Evolutionary conservation across 768 basidiomycete genomes (phyloP), one percentile per base, ranked within the genome.

Genomic region (Heimioporus sp.): DNA sequence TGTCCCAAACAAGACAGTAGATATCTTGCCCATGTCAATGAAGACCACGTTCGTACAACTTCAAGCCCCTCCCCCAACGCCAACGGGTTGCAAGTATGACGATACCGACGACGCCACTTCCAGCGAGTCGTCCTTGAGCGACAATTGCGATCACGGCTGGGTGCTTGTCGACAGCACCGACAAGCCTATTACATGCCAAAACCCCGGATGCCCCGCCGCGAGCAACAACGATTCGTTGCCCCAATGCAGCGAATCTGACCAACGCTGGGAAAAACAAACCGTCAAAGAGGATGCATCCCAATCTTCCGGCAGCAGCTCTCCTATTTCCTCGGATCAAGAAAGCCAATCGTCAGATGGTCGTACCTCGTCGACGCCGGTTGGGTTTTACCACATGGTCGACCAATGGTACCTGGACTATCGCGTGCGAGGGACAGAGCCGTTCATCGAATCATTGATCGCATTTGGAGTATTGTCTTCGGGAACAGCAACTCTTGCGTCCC

Each of bases 351-450:
- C 60, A 10, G 43, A 36, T 17, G 13, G 19, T 21, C 42, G 0
- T 20, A 11, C 31, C 5, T 43, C 53, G 19, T 47, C 48, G 21
- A 45, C 13, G 2, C 48, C 52, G 10, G 35, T 40, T 17, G 57
- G 44, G 8, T 67, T 67, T 41, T 7, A 52, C 12, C 37, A 48
- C 17, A 48, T 38, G 42, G 61, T 58, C 48, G 30, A 45, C 37
- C 55, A 58, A 43, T 64, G 63, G 63, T 17, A 48, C n/a, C 13
- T 47, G 42, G 64, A 66, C 43, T 66, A 66, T 36, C 53, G 48
- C n/a, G 31, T 20, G 12, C 50, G 58, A 21, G 61, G 64, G 28
- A 11, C 5, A 37, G 49, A 60, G 5, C 13, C 50, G 16, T 64
- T 60, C 20, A 31, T 48, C 43, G 50, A 66, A 4, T 49, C 61